Percentiles rank a stretch among this genome's conserved stretches.
These are phyloP conservation scores for Phyllostachys edulis DNA, from an alignment of 176 grass and related monocot species.

Conservation along the genomic window DNA sequence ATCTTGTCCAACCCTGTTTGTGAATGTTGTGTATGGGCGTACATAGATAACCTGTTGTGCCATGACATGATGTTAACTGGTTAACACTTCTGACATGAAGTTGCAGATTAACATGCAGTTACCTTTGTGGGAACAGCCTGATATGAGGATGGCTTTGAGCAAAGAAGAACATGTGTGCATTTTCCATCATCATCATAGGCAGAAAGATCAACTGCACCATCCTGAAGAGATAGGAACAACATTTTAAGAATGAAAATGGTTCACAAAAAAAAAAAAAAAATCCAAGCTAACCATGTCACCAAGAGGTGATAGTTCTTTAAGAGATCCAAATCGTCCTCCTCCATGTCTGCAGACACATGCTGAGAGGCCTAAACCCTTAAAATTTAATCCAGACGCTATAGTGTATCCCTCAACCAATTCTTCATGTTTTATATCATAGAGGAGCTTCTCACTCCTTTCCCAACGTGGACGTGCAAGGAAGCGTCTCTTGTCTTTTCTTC, in stretches of 20 bases:
- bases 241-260: constrained; percentile 12
- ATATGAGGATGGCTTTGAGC: constrained; percentile 85
- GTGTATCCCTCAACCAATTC: constrained; percentile 93
- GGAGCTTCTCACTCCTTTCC: constrained; percentile 58
- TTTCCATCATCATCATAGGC: constrained; percentile 71
- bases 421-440: constrained; percentile 76
- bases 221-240: constrained; percentile 46
- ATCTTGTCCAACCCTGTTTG: constrained; percentile 89
- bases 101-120: constrained; percentile 33
- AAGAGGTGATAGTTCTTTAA: constrained; percentile 83
- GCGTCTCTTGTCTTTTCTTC: constrained; percentile 55
- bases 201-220: constrained; percentile 81
- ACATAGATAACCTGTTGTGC: constrained; percentile 78
- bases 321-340: constrained; percentile 58
- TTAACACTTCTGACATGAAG: constrained; percentile 17
- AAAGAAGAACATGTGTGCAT: constrained; percentile 75
- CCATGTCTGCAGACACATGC: constrained; percentile 56
- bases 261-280: not conserved
- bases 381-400: constrained; percentile 81
- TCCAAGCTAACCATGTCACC: constrained; percentile 76
- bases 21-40: constrained; percentile 91
- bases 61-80: constrained; percentile 26
- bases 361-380: constrained; percentile 71
- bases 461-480: constrained; percentile 33
- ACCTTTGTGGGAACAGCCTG: constrained; percentile 98